These are phyloP conservation scores for Cladosporium sp. DNA, from an alignment of 2,329 filamentous ascomycete species.

Conservation along the genomic window DNA sequence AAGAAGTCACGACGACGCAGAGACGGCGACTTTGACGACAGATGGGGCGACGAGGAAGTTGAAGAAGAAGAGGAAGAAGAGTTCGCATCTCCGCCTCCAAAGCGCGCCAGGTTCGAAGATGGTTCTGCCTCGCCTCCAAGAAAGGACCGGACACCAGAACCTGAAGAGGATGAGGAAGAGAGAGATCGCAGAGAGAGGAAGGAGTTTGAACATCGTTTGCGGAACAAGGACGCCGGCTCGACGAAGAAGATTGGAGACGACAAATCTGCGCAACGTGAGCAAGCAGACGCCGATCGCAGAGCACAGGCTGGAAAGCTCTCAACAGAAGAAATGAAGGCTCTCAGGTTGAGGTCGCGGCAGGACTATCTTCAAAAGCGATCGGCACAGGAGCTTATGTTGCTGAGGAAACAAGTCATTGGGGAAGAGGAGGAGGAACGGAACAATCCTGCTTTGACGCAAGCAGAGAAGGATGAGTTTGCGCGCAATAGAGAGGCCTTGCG, in stretches of 20 bases:
- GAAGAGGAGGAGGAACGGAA: conserved; percentile 76
- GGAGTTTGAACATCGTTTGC: conserved; percentile 75
- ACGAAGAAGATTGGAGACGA: conserved; percentile 70
- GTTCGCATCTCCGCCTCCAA: conserved; percentile 69
- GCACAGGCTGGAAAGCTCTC: conserved; percentile 65
- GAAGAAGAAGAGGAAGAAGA: conserved; percentile 58
- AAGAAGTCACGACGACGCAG: conserved; percentile 54
- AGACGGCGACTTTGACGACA: conserved; percentile 67
- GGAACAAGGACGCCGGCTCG: conserved; percentile 68
- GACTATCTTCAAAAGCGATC: conserved; percentile 94
- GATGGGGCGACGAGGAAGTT: conserved; percentile 78
- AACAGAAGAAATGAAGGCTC: conserved; percentile 72
- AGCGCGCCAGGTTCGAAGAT: conserved; percentile 68
- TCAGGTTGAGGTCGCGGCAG: conserved; percentile 82
- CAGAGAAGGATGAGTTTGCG: conserved; percentile 84
- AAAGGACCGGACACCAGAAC: conserved; percentile 24
- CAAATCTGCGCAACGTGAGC: conserved; percentile 46
- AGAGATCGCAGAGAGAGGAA: conserved; percentile 75
- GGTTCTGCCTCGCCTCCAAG: conserved; percentile 28
- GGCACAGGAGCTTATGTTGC: conserved; percentile 77
- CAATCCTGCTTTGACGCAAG: conserved; percentile 71
- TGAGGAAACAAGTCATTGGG: conserved; percentile 86
- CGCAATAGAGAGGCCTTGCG: conserved; percentile 72
- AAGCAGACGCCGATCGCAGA: conserved; percentile 59
- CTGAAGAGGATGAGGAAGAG: conserved; percentile 42